Evolutionary conservation across 75 land plant species (phyloP).

Genomic region (Pseudotsuga menziesii): DNA sequence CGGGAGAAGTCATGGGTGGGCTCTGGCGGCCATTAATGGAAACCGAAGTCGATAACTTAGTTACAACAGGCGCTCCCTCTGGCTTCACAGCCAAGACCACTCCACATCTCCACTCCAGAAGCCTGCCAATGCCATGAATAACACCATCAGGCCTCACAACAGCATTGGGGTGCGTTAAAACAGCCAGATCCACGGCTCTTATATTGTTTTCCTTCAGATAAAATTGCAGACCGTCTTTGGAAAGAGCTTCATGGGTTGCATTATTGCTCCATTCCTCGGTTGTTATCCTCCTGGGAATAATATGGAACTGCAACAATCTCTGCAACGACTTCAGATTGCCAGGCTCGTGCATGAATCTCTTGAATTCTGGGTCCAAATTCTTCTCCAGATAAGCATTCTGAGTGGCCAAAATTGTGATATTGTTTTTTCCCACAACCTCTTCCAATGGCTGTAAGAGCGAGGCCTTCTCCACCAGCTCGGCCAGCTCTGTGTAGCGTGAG

Average conservation of each 20-base stretch:
- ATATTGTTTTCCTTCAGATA: background rate
- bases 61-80: slow-evolving; percentile 47
- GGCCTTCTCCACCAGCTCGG: slow-evolving; percentile 12
- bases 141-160: slow-evolving; percentile 71
- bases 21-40: background rate
- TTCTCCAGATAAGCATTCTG: slow-evolving; percentile 57
- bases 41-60: slow-evolving; percentile 15
- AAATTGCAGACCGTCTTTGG: slow-evolving; percentile 10
- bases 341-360: slow-evolving; percentile 74
- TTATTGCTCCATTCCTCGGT: slow-evolving; percentile 34
- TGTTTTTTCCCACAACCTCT: slow-evolving; percentile 10
- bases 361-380: slow-evolving; percentile 70
- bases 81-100: slow-evolving; percentile 49
- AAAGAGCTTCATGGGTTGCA: slow-evolving; percentile 11
- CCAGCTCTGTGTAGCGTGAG: slow-evolving; percentile 8
- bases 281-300: slow-evolving; percentile 47
- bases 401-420: slow-evolving; percentile 38
- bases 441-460: slow-evolving; percentile 47
- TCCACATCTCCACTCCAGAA: slow-evolving; percentile 45
- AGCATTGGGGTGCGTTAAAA: slow-evolving; percentile 51
- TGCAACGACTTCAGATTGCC: slow-evolving; percentile 58
- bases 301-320: slow-evolving; percentile 43
- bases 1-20: slow-evolving; percentile 24
- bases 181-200: slow-evolving; percentile 26
- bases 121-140: slow-evolving; percentile 75